These are phyloP conservation scores for Asterionellopsis glacialis DNA, from an alignment of 108 stramenopile genomes.

Conservation along the genomic window DNA sequence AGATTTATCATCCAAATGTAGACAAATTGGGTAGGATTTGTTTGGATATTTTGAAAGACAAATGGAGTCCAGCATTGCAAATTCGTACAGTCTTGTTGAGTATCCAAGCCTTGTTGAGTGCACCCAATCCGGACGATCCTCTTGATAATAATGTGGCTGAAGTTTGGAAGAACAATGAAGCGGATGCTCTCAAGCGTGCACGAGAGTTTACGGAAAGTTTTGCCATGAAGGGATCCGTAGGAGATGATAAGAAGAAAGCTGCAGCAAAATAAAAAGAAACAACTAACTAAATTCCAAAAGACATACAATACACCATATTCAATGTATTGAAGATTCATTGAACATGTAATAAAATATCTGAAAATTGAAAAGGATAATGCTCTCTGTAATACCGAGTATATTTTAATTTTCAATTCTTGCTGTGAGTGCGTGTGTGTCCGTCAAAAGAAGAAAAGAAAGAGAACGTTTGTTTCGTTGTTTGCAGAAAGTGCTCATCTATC, in stretches of 20 bases:
- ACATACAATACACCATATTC: too few species aligned
- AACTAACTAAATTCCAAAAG: too few species aligned
- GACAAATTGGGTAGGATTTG: constrained; percentile 98
- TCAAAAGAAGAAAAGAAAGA: too few species aligned
- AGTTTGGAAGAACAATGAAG: constrained; percentile 94
- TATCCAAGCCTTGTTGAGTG: constrained; percentile 93
- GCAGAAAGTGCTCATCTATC: too few species aligned
- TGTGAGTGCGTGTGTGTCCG: too few species aligned
- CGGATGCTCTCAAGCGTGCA: constrained; percentile 83
- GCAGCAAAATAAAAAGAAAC: constrained; percentile 3
- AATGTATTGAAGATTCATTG: too few species aligned
- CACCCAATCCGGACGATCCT: constrained; percentile 99
- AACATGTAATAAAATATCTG: too few species aligned
- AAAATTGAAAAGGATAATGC: too few species aligned
- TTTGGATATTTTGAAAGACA: constrained; percentile 98
- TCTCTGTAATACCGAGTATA: too few species aligned
- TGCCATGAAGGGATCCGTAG: constrained; percentile 55
- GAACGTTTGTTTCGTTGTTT: too few species aligned
- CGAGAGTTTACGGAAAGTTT: constrained; percentile 88
- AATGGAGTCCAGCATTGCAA: constrained; percentile 99
- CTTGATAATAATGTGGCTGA: constrained; percentile 96
- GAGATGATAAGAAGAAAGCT: neutral
- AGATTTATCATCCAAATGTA: constrained; percentile 99
- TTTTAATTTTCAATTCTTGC: too few species aligned
- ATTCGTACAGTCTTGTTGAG: constrained; percentile 90